phyloP scores from a whole-genome alignment of 768 basidiomycete genomes.

The Lactarius tabidus region DNA sequence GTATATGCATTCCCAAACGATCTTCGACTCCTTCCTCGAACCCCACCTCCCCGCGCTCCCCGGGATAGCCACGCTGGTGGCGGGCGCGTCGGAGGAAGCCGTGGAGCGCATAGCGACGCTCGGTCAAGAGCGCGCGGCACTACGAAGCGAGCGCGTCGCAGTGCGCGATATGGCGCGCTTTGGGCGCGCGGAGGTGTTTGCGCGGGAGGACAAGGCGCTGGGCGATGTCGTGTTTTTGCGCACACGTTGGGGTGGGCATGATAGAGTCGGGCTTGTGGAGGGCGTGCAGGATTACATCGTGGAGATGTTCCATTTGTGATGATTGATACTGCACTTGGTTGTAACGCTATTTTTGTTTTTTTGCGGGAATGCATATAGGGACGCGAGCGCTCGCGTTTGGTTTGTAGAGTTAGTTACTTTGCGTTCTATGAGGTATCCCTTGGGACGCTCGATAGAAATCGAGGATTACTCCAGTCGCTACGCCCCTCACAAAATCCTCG shows the following conservation, averaged over 20 bases:
- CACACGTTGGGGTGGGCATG: conserved; percentile 56
- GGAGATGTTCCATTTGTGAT: conserved; percentile 29
- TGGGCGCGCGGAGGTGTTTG: conserved; percentile 53
- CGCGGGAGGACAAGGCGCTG: conserved; percentile 33
- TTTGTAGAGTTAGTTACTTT: neutral
- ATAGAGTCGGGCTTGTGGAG: conserved; percentile 54
- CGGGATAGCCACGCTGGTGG: conserved; percentile 33
- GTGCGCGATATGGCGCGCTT: conserved; percentile 44
- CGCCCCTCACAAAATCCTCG: no score
- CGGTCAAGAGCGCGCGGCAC: conserved; percentile 38
- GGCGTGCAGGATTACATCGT: conserved; percentile 61
- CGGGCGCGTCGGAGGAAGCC: conserved; percentile 43
- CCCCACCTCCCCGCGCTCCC: conserved; percentile 47
- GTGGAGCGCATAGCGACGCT: conserved; percentile 36
- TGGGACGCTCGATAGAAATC: no score
- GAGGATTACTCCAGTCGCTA: no score
- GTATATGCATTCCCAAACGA: conserved; percentile 56
- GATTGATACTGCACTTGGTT: neutral
- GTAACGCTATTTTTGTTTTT: neutral
- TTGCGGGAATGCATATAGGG: neutral
- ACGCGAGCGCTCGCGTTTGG: neutral
- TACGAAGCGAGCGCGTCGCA: conserved; percentile 44
- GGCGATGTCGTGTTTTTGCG: conserved; percentile 54
- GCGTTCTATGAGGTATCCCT: no score
- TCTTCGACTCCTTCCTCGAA: conserved; percentile 67